phyloP scores from a whole-genome alignment of 176 grass and related monocot species.

The Lolium rigidum region DNA sequence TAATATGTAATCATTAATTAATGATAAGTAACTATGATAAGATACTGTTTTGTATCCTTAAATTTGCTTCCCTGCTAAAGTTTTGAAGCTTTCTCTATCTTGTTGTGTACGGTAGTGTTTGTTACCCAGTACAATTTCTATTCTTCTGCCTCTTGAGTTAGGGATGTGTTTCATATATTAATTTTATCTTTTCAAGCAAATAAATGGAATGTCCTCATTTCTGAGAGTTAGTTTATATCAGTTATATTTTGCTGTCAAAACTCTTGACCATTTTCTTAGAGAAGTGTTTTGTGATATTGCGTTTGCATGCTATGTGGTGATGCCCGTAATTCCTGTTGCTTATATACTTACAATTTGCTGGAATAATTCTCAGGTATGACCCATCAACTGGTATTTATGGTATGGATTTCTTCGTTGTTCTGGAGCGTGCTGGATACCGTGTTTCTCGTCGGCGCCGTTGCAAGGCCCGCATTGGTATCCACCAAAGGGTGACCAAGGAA shows the following conservation, averaged over 20 bases:
- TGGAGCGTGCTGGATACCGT: constrained; percentile 65
- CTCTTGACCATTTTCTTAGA: not conserved
- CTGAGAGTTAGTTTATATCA: not conserved
- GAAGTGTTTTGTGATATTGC: not conserved
- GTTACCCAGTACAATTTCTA: not conserved
- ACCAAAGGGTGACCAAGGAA: constrained; percentile 71
- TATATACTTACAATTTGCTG: not conserved
- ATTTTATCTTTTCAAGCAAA: not conserved
- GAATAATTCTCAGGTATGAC: constrained; percentile 44
- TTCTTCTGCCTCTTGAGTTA: not conserved
- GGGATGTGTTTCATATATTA: not conserved
- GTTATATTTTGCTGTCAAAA: not conserved
- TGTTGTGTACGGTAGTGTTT: not conserved
- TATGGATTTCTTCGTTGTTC: constrained; percentile 71
- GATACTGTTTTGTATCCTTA: not conserved
- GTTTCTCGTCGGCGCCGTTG: constrained; percentile 63
- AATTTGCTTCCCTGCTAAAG: not conserved
- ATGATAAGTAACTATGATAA: too few relatives aligned
- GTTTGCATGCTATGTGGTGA: not conserved
- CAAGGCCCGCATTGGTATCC: constrained; percentile 63
- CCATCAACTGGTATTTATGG: constrained; percentile 73
- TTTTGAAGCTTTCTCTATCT: not conserved
- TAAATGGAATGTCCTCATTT: too few relatives aligned
- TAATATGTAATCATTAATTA: too few relatives aligned
- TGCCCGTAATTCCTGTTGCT: not conserved